These are phyloP conservation scores for Solanum hybrid DNA, from an alignment of 305 asterid genomes.

Conservation along the genomic window DNA sequence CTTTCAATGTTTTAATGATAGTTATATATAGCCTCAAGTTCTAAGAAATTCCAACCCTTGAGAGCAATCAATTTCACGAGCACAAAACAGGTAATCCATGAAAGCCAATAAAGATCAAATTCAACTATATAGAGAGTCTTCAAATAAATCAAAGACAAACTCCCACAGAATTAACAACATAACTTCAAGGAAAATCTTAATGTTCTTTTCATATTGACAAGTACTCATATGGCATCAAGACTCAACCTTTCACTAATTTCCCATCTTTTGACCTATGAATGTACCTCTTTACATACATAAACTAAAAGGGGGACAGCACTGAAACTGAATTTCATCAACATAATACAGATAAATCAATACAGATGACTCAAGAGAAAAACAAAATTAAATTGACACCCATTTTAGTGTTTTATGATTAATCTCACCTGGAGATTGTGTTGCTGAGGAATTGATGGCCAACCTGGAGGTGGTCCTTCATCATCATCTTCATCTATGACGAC, in stretches of 20 bases:
- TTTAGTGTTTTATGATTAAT: not conserved
- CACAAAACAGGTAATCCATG: not conserved
- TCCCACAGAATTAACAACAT: not conserved
- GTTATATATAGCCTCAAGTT: not conserved
- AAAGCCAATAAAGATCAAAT: not conserved
- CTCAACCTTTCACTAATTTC: not conserved
- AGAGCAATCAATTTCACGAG: not conserved
- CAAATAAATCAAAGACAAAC: not conserved
- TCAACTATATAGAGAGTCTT: not conserved
- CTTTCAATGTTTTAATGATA: not conserved
- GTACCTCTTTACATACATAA: not conserved
- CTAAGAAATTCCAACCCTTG: not conserved
- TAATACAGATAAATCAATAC: not conserved
- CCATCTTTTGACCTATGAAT: not conserved
- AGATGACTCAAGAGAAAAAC: not conserved
- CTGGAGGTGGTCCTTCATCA: constrained; percentile 82
- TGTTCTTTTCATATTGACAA: not conserved
- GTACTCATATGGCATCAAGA: not conserved
- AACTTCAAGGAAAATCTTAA: not conserved
- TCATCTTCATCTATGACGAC: constrained; percentile 18
- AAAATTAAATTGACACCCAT: not conserved
- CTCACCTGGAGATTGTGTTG: constrained; percentile 39
- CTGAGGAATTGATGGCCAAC: constrained; percentile 37
- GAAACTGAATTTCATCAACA: not conserved
- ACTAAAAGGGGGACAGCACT: not conserved